Evolutionary conservation across 1,284 basidiomycete genomes (phyloP).

Genomic region (Neonothopanus nambi): DNA sequence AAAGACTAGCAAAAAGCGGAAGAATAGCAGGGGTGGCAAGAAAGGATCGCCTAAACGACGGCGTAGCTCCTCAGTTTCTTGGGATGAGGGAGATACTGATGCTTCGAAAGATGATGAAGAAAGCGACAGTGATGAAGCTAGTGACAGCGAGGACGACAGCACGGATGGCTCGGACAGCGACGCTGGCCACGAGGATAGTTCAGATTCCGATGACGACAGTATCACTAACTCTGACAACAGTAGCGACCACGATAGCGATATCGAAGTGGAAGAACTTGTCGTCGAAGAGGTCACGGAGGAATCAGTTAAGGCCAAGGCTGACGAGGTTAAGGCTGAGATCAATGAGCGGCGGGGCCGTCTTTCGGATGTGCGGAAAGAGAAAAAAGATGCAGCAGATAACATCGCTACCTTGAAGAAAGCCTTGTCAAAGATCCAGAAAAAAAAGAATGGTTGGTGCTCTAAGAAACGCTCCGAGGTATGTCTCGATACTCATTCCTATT

Average conservation of each 20-base stretch:
- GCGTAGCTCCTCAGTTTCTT: constrained; percentile 27
- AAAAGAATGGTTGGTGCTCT: constrained; percentile 64
- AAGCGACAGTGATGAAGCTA: constrained; percentile 21
- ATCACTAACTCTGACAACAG: constrained; percentile 21
- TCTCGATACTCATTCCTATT: not conserved
- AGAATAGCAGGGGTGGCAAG: constrained; percentile 42
- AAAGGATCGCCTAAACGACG: constrained; percentile 45
- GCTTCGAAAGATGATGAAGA: constrained; percentile 28
- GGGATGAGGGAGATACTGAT: constrained; percentile 25
- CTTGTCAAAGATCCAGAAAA: constrained; percentile 45
- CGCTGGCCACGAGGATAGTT: constrained; percentile 25
- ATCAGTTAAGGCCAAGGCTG: constrained; percentile 44
- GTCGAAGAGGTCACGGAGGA: constrained; percentile 46
- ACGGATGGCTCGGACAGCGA: constrained; percentile 29
- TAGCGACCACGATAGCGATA: constrained; percentile 25
- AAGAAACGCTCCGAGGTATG: constrained; percentile 55
- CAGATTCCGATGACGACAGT: constrained; percentile 25
- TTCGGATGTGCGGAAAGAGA: constrained; percentile 38
- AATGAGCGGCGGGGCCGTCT: constrained; percentile 40
- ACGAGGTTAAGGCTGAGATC: constrained; percentile 40
- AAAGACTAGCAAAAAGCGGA: constrained; percentile 48
- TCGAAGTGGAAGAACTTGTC: constrained; percentile 20
- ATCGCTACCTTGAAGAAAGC: constrained; percentile 48
- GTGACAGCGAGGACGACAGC: constrained; percentile 23
- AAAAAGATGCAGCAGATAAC: constrained; percentile 48